These are phyloP conservation scores for Aspergillus sclerotialis DNA, from an alignment of 2,329 filamentous ascomycete genomes.

Conservation along the genomic window DNA sequence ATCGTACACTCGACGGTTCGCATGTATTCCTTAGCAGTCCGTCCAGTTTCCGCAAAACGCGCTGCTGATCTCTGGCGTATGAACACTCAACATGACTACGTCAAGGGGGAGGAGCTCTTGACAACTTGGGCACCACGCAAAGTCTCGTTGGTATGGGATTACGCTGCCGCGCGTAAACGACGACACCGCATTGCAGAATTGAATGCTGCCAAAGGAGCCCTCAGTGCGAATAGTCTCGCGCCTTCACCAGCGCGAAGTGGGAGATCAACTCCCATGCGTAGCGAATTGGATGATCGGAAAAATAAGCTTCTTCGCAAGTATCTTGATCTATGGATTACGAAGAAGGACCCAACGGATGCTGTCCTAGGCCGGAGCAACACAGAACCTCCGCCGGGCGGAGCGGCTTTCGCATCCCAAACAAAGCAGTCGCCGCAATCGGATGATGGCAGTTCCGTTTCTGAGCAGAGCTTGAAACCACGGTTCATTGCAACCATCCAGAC, in stretches of 20 bases:
- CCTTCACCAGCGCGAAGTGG: slow-evolving; percentile 28
- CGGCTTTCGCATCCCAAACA: slow-evolving; percentile 19
- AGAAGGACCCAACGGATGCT: slow-evolving; percentile 31
- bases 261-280: slow-evolving; percentile 29
- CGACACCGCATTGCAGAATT: slow-evolving; percentile 71
- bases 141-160: slow-evolving; percentile 86
- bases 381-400: slow-evolving; percentile 35
- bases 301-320: slow-evolving; percentile 35
- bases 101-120: slow-evolving; percentile 88
- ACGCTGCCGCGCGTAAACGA: slow-evolving; percentile 66
- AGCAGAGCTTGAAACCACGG: slow-evolving; percentile 47
- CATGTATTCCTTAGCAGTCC: slow-evolving; percentile 79
- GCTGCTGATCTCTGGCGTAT: slow-evolving; percentile 93
- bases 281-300: slow-evolving; percentile 30
- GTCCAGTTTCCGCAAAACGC: slow-evolving; percentile 82
- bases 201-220: slow-evolving; percentile 51
- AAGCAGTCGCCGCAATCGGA: slow-evolving; percentile 14
- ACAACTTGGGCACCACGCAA: slow-evolving; percentile 81
- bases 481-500: slow-evolving; percentile 71
- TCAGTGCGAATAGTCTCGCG: slow-evolving; percentile 33
- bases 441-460: slow-evolving; percentile 20
- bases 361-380: slow-evolving; percentile 40
- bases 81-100: slow-evolving; percentile 89
- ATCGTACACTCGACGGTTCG: slow-evolving; percentile 81
- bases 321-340: slow-evolving; percentile 36